A percentile compares a stretch with the other conserved stretches of the same genome.
Evolutionary conservation across 306 rosid species (phyloP).

Genomic region (Glycine latifolia): DNA sequence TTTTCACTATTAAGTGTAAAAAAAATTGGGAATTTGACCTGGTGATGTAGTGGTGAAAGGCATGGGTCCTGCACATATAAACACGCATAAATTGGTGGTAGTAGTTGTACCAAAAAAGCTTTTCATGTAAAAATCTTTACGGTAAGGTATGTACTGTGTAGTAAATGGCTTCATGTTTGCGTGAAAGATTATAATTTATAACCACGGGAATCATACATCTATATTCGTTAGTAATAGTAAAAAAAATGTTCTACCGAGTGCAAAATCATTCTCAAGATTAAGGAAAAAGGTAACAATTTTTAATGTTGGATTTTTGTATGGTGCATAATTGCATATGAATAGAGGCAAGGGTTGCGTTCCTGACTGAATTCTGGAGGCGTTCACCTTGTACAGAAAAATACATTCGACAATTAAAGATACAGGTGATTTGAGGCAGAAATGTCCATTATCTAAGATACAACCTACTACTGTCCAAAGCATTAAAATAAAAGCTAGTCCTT

Average conservation of each 20-base stretch:
- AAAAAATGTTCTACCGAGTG: too few species aligned
- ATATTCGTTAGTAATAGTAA: too few species aligned
- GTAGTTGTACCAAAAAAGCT: constrained; percentile 12
- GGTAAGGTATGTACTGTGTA: too few species aligned
- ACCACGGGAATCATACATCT: too few species aligned
- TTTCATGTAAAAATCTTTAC: not conserved
- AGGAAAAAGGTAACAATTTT: not conserved
- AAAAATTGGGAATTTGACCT: not conserved
- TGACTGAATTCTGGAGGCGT: not conserved
- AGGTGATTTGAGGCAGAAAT: constrained; percentile 36
- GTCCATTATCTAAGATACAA: constrained; percentile 36
- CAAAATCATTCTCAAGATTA: not conserved
- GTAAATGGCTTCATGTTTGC: not conserved
- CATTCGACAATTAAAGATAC: constrained; percentile 24
- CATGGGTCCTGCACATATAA: not conserved
- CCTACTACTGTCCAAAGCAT: constrained; percentile 21
- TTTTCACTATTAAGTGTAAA: not conserved
- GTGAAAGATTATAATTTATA: too few species aligned
- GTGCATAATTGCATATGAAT: too few species aligned
- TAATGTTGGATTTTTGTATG: too few species aligned
- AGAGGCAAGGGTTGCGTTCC: too few species aligned
- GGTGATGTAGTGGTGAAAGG: not conserved
- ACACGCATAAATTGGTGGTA: not conserved
- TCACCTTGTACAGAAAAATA: constrained; percentile 34
- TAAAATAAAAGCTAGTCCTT: constrained; percentile 55